A percentile compares a stretch with the other conserved stretches of the same genome.
Conservation (phyloP, 2,329 filamentous ascomycete species). For the Achaetomium macrosporum region DNA sequence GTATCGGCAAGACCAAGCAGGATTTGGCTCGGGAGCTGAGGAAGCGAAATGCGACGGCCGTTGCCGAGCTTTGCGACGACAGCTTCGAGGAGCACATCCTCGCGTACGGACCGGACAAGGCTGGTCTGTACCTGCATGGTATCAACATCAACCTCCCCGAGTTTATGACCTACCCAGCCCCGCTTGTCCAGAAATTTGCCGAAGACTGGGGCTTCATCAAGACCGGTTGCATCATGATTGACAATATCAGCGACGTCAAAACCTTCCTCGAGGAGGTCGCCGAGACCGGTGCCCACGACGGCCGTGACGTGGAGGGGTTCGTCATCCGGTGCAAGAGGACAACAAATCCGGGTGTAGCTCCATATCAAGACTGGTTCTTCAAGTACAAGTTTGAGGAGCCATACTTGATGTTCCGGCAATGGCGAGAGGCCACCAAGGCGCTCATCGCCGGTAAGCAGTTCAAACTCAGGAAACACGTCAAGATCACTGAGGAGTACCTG, state of each 20-base stretch:
- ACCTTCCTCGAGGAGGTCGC: constrained; percentile 77
- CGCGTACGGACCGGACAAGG: constrained; percentile 73
- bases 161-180: constrained; percentile 80
- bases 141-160: constrained; percentile 93
- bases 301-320: constrained; percentile 92
- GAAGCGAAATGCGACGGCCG: constrained; percentile 81
- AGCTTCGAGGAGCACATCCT: constrained; percentile 95
- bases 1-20: constrained; percentile 69
- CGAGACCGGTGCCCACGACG: constrained; percentile 82
- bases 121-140: constrained; percentile 91
- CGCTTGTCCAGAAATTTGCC: constrained; percentile 82
- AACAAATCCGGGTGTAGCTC: constrained; percentile 41
- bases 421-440: constrained; percentile 93
- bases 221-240: constrained; percentile 70
- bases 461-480: constrained; percentile 76
- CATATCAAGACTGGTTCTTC: constrained; percentile 96
- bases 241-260: constrained; percentile 69
- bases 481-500: constrained; percentile 89
- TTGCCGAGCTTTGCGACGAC: constrained; percentile 95
- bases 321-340: constrained; percentile 82
- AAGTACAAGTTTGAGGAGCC: constrained; percentile 99
- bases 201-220: constrained; percentile 91
- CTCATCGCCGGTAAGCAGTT: constrained; percentile 71
- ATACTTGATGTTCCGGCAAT: constrained; percentile 97
- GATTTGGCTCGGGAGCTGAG: constrained; percentile 74